These are phyloP conservation scores for Mortierella polycephala DNA, from an alignment of 371 early-diverging fungal species.

Conservation along the genomic window DNA sequence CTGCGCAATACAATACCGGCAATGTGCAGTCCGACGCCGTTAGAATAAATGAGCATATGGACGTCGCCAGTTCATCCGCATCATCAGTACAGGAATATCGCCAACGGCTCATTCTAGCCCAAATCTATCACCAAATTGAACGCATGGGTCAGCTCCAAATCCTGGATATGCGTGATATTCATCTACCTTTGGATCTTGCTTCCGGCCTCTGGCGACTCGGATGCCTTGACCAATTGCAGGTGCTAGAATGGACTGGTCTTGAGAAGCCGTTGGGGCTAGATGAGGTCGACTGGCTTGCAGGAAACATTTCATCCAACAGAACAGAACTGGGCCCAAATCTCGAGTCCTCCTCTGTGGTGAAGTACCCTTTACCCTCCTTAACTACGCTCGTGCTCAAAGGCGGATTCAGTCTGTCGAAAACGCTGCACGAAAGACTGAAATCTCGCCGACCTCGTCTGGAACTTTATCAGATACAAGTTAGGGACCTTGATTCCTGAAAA, in stretches of 20 bases:
- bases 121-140: constrained; percentile 30
- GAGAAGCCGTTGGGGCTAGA: constrained; percentile 14
- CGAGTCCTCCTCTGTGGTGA: no score
- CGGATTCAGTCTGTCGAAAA: constrained; percentile 10
- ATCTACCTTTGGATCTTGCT: constrained; percentile 21
- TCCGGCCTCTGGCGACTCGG: constrained; percentile 24
- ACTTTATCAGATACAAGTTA: constrained; percentile 18
- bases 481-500: neutral
- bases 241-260: constrained; percentile 19
- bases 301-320: no score
- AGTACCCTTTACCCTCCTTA: constrained; percentile 6
- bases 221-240: constrained; percentile 11
- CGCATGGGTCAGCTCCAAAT: constrained; percentile 5
- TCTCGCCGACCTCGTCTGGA: constrained; percentile 8
- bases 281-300: constrained; percentile 24
- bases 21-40: no score
- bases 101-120: constrained; percentile 16
- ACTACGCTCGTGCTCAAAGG: constrained; percentile 13
- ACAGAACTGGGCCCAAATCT: no score
- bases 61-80: constrained; percentile 1
- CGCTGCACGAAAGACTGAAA: neutral
- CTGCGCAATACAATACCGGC: neutral
- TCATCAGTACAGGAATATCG: constrained; percentile 25
- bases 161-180: constrained; percentile 27
- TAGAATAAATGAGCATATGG: neutral